Base-by-base conservation (phyloP, 1,284 basidiomycete genomes). In the Sphaerobolus stellatus region DNA sequence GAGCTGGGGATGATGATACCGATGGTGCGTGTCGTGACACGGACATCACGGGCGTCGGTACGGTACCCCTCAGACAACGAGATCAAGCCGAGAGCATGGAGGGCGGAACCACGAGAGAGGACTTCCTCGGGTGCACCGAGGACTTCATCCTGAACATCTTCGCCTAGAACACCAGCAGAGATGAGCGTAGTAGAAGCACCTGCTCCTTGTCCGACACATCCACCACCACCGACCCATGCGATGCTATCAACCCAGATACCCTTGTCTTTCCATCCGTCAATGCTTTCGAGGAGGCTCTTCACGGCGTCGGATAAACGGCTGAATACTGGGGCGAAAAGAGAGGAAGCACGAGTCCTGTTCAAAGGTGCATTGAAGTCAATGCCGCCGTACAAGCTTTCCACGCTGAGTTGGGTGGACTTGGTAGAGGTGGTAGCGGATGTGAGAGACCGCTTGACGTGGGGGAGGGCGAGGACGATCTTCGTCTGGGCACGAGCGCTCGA, bases 351-450 rank as follows among this genome's bases (percentile, higher is more conserved):
- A 73, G 96, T 82, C 45, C 94, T 83, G 74, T 98, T 98, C 75
- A 99, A 87, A n/a, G 87, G 83, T 8, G 88, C 88, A 11, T 90
- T 94, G 66, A 91, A 94, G 74, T 99, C 97, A 52, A 92, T 69
- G 9, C 97, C 96, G 60, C 97, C 95, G 70, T 97, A 96, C 60
- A 99, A 80, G 1, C 89, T 92, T 76, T 99, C 95, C 62, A 99
- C 91, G 40, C 76, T 77, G 14, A 54, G 25, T 33, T 54, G 53
- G 6, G 52, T 47, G 3, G 44, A 47, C 14, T 46, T 53, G 7
- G 52, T 38, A 25, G 43, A 27, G 31, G 29, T 13, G 24, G 31
- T 9, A 8, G 89, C 90, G 0, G 96, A 96, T 49, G 86, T 89
- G 59, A 99, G 79, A 0, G 94, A 94, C 61, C 94, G 87, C 74